Evolutionary conservation across 1,284 basidiomycete species (phyloP), one percentile per base, ranked within the genome.

Genomic region (Malassezia globosa): DNA sequence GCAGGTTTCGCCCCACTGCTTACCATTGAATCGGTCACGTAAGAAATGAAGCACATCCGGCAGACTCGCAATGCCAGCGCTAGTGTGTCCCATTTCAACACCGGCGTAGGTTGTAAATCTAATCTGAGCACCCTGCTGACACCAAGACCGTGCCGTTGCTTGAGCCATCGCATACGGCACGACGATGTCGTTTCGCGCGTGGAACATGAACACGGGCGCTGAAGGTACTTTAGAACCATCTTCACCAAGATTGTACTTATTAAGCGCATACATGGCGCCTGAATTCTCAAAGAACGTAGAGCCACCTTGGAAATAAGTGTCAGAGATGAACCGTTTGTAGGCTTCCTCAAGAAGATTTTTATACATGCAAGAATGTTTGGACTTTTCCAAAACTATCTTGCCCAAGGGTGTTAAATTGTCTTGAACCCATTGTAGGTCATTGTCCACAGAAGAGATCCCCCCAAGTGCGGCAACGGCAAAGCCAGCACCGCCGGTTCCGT

Each of bases 171-270:
- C 27, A 47, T 50, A 58, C 5, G 64, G 64, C 24, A 67, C 63
- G 13, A 66, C 58, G 23, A 61, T 56, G 46, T 67, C 64, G 38
- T 59, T 41, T 1, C 56, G 43, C 5, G 59, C 55, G 14, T 66
- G 61, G 51, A 60, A 64, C 42, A 67, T 56, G n/a, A 56, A 59
- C 21, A 63, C 58, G 3, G 63, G 58, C 2, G 52, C 46, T 7
- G 31, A 47, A 1, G 63, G 60, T 11, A 39, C 35, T 14, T 24
- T 24, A 18, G 27, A 40, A 7, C 19, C 21, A 18, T 51, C 35
- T 2, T 37, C 31, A 24, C 50, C 44, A 11, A 44, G 10, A 7
- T 49, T 55, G 36, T 66, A 27, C 23, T 53, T 52, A 23, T 36
- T 22, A 6, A 52, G 29, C n/a, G 29, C 39, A 2, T 26, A 18